phyloP scores from a whole-genome alignment of 345 rosid genomes.

The thale cress (Arabidopsis thaliana) region TAIR10.1 NC_003070.9:9452501-9453000 shows the following conservation, averaged over 20 bases:
- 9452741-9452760: slow-evolving; percentile 7
- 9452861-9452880: slow-evolving; percentile 14
- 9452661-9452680: slow-evolving; percentile 25
- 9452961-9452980: neutral
- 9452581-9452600: neutral
- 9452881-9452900: neutral
- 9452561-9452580: neutral
- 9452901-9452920: slow-evolving; percentile 5
- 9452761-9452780: slow-evolving; percentile 13
- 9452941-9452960: neutral
- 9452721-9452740: slow-evolving; percentile 15
- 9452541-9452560: neutral
- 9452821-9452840: slow-evolving; percentile 14
- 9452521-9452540: neutral
- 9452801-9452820: slow-evolving; percentile 25
- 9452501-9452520: neutral
- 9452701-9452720: slow-evolving; percentile 39
- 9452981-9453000: neutral
- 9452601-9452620: neutral
- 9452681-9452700: slow-evolving; percentile 34
- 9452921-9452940: slow-evolving; percentile 3
- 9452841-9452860: slow-evolving; percentile 28
- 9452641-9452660: slow-evolving; percentile 3
- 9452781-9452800: neutral
- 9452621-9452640: neutral